These are phyloP conservation scores for Candida pseudofarinosa DNA, from an alignment of 805 yeast genomes.

Conservation along the genomic window DNA sequence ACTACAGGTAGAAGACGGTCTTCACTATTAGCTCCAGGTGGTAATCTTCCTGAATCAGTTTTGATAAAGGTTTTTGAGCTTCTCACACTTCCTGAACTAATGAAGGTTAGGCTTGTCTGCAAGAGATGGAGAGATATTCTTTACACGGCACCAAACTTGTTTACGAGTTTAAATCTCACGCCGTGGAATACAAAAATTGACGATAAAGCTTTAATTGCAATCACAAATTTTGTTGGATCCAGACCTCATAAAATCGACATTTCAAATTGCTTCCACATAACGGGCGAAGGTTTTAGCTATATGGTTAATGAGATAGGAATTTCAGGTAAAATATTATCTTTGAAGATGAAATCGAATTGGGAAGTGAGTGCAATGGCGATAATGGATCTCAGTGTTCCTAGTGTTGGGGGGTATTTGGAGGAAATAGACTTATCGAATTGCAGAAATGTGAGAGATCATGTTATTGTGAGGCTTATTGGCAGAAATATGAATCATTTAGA, in stretches of 20 bases:
- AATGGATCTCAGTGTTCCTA: slow-evolving; percentile 68
- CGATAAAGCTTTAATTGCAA: slow-evolving; percentile 53
- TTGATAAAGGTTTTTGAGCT: slow-evolving; percentile 50
- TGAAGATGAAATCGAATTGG: slow-evolving; percentile 70
- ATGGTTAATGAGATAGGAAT: slow-evolving; percentile 70
- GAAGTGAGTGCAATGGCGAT: slow-evolving; percentile 77
- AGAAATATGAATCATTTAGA: slow-evolving; percentile 27
- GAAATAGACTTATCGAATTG: slow-evolving; percentile 70
- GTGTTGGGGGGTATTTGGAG: slow-evolving; percentile 55
- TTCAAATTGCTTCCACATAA: slow-evolving; percentile 71
- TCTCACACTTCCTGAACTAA: slow-evolving; percentile 53
- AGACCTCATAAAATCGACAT: slow-evolving; percentile 59
- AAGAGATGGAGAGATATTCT: slow-evolving; percentile 66
- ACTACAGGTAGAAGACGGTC: slow-evolving; percentile 47
- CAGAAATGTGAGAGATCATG: slow-evolving; percentile 68
- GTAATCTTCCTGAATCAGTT: slow-evolving; percentile 60
- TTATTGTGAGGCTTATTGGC: slow-evolving; percentile 65
- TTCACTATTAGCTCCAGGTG: slow-evolving; percentile 48
- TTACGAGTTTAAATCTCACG: slow-evolving; percentile 50
- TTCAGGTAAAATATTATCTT: slow-evolving; percentile 49
- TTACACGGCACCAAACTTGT: slow-evolving; percentile 51
- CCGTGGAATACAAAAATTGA: slow-evolving; percentile 60
- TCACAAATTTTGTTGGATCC: slow-evolving; percentile 68
- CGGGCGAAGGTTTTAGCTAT: slow-evolving; percentile 70
- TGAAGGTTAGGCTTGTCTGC: slow-evolving; percentile 57